Base-by-base conservation (phyloP, 1,284 basidiomycete genomes). In the Leccinum subfulvum region DNA sequence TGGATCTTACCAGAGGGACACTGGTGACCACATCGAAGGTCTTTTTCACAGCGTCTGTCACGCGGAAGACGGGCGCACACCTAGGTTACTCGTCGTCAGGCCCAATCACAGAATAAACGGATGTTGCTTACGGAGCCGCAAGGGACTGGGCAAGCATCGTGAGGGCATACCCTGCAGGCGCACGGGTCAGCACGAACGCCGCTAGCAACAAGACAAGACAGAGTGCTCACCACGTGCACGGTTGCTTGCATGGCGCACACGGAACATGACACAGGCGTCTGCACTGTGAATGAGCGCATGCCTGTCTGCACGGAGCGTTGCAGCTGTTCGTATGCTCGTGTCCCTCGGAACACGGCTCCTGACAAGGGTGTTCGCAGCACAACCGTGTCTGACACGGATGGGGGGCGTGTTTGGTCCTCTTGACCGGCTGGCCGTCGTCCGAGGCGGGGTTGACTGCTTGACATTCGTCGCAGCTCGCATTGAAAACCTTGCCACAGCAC, bases 41-140 rank as follows among this genome's bases (percentile, higher is more conserved):
- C 28, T 6, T 77, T 76, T 16, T 71, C 64, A 65, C 90, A 92
- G 1, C 80, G 80, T 58, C 75, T 62, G 65, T 91, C 84, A 64
- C 89, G 90, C 0, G 90, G 90, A 3, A 89, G 72, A 11, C 88
- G 82, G 6, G 83, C 79, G 69, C 90, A 91, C 11, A 88, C 80
- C 88, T 91, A 47, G 7, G n/a, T 37, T 14, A 62, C 6, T n/a
- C 23, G 59, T 35, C 13, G 55, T 56, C 37, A 44, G 14, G 10
- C 58, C 14, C 61, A 63, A 18, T 39, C 6, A 54, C 6, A 58
- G 13, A 10, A 56, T 16, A 26, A 3, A 26, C 11, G 14, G 33
- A 23, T 33, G 3, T 28, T 7, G 78, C 85, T 76, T 62, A 89
- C 89, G 18, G 86, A 87, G 11, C 87, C 88, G 67, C 90, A 92